Conservation (phyloP, 345 rosid genomes). For the Euphorbia peplus region DNA sequence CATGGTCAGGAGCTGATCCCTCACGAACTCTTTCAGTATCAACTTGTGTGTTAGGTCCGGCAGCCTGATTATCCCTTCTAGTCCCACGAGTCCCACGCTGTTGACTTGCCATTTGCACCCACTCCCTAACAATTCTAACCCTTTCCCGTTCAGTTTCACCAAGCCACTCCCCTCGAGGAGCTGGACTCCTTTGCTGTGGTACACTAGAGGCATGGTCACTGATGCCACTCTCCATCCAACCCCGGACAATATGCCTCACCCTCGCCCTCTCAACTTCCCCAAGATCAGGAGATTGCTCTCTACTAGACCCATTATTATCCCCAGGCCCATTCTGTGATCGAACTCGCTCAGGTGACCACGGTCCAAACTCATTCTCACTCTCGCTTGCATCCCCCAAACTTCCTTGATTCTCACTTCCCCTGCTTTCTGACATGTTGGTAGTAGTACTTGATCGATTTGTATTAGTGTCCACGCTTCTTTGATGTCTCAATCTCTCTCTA, state of each 20-base stretch:
- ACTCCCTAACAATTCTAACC: constrained; percentile 92
- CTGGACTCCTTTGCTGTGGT: constrained; percentile 58
- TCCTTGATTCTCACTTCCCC: constrained; percentile 64
- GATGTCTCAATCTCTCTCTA: constrained; percentile 80
- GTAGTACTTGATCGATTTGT: constrained; percentile 42
- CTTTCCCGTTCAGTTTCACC: constrained; percentile 98
- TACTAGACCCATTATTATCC: constrained; percentile 60
- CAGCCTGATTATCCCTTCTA: constrained; percentile 57
- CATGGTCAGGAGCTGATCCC: constrained; percentile 50
- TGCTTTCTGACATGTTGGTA: constrained; percentile 51
- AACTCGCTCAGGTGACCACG: constrained; percentile 69
- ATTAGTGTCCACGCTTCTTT: constrained; percentile 51
- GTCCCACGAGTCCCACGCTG: constrained; percentile 67
- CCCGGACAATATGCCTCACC: constrained; percentile 87
- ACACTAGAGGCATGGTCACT: constrained; percentile 61
- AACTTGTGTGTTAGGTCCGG: constrained; percentile 45
- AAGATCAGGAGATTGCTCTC: constrained; percentile 94
- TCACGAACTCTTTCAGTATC: constrained; percentile 49
- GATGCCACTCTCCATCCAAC: constrained; percentile 89
- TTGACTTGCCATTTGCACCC: constrained; percentile 97
- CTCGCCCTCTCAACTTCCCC: constrained; percentile 97
- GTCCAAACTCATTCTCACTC: constrained; percentile 82
- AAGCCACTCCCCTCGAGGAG: constrained; percentile 84
- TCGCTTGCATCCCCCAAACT: constrained; percentile 67
- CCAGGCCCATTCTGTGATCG: constrained; percentile 44